Percentiles rank a stretch among this genome's conserved stretches.
These are phyloP conservation scores for Sporothrix pseudoabietina DNA, from an alignment of 2,329 filamentous ascomycete species.

Conservation along the genomic window DNA sequence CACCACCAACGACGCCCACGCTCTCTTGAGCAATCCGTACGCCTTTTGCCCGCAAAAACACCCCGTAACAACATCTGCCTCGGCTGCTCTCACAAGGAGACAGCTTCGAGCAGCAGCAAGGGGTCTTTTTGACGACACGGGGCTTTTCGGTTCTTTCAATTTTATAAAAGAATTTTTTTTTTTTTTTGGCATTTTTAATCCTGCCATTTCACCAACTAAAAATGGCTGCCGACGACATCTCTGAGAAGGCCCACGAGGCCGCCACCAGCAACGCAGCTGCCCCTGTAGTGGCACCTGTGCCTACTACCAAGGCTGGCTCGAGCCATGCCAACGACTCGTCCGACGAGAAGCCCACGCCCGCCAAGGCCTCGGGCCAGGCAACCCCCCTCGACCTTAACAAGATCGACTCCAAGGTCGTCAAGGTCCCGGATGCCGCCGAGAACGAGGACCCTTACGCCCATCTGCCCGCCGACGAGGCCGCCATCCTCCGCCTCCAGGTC, in stretches of 20 bases:
- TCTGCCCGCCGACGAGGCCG: slow-evolving; percentile 65
- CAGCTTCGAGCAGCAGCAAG: slow-evolving; percentile 14
- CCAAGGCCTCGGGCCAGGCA: slow-evolving; percentile 8
- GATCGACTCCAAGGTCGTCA: slow-evolving; percentile 49
- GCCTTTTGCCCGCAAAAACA: not conserved
- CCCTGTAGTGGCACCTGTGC: not conserved
- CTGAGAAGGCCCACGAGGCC: slow-evolving; percentile 33
- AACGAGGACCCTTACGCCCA: slow-evolving; percentile 59
- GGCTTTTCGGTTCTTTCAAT: not conserved
- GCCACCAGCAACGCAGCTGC: slow-evolving; percentile 32
- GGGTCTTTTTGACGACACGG: not conserved
- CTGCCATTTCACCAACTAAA: not conserved
- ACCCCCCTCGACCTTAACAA: slow-evolving; percentile 42
- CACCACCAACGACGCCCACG: not conserved
- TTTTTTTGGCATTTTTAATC: not conserved
- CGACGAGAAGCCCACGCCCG: slow-evolving; percentile 13
- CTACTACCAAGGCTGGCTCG: slow-evolving; percentile 40
- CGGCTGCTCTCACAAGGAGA: slow-evolving; percentile 3
- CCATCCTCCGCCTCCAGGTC: slow-evolving; percentile 69
- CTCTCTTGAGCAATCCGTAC: slow-evolving; percentile 7
- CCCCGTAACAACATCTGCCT: not conserved
- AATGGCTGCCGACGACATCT: slow-evolving; percentile 29
- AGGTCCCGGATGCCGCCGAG: slow-evolving; percentile 35
- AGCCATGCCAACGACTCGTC: slow-evolving; percentile 44
- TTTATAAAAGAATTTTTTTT: not conserved